Percentiles rank a stretch among this genome's conserved stretches.
These are phyloP conservation scores for Diaporthe aspalathi DNA, from an alignment of 2,329 filamentous ascomycete species.

Conservation along the genomic window DNA sequence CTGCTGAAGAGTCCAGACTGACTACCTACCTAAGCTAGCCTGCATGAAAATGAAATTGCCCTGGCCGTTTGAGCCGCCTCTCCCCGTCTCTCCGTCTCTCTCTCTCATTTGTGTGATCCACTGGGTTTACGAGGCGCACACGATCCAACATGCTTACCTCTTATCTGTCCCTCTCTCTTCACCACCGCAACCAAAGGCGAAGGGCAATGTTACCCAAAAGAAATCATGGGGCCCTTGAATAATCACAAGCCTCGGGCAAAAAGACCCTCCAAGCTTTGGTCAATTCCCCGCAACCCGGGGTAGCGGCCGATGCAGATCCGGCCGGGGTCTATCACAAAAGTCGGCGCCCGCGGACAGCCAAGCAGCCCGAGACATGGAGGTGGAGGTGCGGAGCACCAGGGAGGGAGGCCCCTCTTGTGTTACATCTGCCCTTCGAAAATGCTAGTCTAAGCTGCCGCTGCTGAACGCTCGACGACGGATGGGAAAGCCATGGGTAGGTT, in stretches of 20 bases:
- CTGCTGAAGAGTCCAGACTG: not conserved
- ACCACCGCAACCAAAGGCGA: not conserved
- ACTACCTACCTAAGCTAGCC: no score
- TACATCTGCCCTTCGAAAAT: not conserved
- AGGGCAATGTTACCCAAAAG: not conserved
- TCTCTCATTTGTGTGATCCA: not conserved
- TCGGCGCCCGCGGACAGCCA: slow-evolving; percentile 28
- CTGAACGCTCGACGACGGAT: no score
- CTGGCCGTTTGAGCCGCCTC: slow-evolving; percentile 4
- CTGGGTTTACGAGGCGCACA: not conserved
- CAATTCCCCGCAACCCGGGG: slow-evolving; percentile 17
- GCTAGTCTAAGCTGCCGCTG: not conserved
- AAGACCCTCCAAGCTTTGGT: not conserved
- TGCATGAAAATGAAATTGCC: slow-evolving; percentile 15
- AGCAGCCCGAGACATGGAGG: not conserved
- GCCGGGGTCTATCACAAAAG: slow-evolving; percentile 14
- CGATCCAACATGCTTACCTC: not conserved
- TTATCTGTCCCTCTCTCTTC: not conserved
- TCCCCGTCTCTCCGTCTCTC: not conserved
- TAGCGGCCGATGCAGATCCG: slow-evolving; percentile 19
- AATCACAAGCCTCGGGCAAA: not conserved
- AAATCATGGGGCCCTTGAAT: not conserved
- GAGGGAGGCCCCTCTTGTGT: not conserved
- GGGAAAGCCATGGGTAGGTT: no score
- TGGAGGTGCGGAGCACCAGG: not conserved